Percentiles rank a stretch among this genome's conserved stretches.
Conservation (phyloP, 164 flowering plant species). For the Umbellularia californica region DNA sequence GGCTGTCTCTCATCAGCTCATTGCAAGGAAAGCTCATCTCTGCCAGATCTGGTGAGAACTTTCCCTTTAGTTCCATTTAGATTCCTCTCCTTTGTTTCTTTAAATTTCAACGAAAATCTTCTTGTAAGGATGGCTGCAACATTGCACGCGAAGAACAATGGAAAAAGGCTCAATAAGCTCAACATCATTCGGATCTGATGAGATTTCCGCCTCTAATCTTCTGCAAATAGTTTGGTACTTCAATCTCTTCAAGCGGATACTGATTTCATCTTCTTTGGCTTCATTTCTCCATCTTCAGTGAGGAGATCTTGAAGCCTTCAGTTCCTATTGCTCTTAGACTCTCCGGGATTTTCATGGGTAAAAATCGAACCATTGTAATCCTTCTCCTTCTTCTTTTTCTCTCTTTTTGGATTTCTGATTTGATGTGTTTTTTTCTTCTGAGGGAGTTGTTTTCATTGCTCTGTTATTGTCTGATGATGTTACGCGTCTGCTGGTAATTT, state of each 20-base stretch:
- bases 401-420: background rate
- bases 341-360: slow-evolving; percentile 97
- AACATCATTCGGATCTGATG: slow-evolving; percentile 78
- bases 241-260: background rate
- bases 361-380: background rate
- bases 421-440: background rate
- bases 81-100: background rate
- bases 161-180: slow-evolving; percentile 64
- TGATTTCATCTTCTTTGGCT: background rate
- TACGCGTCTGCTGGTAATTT: slow-evolving; percentile 60
- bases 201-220: background rate
- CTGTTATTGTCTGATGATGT: slow-evolving; percentile 56
- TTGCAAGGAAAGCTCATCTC: slow-evolving; percentile 85
- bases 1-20: slow-evolving; percentile 88
- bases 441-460: background rate
- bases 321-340: slow-evolving; percentile 95
- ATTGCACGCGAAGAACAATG: slow-evolving; percentile 71
- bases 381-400: background rate
- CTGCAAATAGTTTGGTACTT: background rate
- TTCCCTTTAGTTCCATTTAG: background rate
- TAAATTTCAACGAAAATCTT: background rate
- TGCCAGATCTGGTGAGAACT: slow-evolving; percentile 78
- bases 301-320: slow-evolving; percentile 81
- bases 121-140: slow-evolving; percentile 88
- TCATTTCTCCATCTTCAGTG: slow-evolving; percentile 39